Base-by-base conservation (phyloP, 1,139 yeast genomes). In the Pichia kudriavzevii region DNA sequence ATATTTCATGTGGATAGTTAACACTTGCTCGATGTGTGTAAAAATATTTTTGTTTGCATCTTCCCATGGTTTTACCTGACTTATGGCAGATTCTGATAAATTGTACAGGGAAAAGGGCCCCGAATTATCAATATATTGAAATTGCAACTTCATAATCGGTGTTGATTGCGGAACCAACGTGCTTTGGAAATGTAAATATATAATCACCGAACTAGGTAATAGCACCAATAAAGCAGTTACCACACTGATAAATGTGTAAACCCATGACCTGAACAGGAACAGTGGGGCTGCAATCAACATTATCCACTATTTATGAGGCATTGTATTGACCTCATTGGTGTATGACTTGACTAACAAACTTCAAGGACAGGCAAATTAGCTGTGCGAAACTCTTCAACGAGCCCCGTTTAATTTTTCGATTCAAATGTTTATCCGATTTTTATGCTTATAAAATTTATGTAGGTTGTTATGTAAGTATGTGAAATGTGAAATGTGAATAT, bases 151-250 rank as follows among this genome's bases (percentile, higher is more conserved):
- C 36, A 39, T 31, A 22, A 29, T 9, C 17, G 36, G 24, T 21
- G 44, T 13, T 26, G 34, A 8, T 11, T 15, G 26, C 3, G 43
- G 47, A n/a, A 43, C 24, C 2, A 43, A 25, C 4, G 38, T 27
- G 5, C 40, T 28, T 31, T 39, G 39, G 12, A 41, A 43, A 12
- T 36, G 44, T 17, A 39, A 22, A 26, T 36, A 43, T n/a, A 40
- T 32, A 3, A 40, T 13, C 3, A 42, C 25, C 7, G 45, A 41
- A n/a, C 33, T 22, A 7, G 47, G 47, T 13, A 43, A 16, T n/a
- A 43, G 24, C 2, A 43, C 30, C 9, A 38, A 33, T 12, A 41
- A 22, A 10, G 38, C 24, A 1, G 40, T 34, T 1, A 22, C 15
- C 6, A 38, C 15, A 4, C 40, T 25, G 6, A 36, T 22, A 4